phyloP scores from a whole-genome alignment of 495 filamentous ascomycete genomes.

The Pyronema omphalodes region DNA sequence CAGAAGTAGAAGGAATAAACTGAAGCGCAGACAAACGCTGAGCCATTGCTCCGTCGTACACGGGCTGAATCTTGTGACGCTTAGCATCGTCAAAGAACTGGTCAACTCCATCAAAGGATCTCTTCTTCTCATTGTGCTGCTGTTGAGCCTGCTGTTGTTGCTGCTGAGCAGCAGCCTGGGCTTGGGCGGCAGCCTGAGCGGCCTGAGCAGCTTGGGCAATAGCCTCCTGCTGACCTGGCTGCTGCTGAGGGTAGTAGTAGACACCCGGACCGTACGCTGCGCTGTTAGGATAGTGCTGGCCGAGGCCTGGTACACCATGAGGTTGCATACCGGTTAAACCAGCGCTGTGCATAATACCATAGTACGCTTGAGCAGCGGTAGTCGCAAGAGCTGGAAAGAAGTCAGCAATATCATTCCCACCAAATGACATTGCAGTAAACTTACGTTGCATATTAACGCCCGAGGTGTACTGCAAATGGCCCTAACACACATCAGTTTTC shows the following conservation, averaged over 20 bases:
- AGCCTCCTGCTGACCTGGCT: slow-evolving; percentile 19
- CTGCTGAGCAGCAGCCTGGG: slow-evolving; percentile 28
- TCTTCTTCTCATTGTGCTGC: slow-evolving; percentile 44
- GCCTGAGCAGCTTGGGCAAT: slow-evolving; percentile 23
- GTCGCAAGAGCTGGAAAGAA: slow-evolving; percentile 16
- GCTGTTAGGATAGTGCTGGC: slow-evolving; percentile 20
- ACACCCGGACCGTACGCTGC: slow-evolving; percentile 8
- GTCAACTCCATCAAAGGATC: slow-evolving; percentile 70
- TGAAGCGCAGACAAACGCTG: slow-evolving; percentile 22
- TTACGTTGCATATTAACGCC: slow-evolving; percentile 23
- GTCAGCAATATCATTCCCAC: slow-evolving; percentile 7
- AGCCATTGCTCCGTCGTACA: slow-evolving; percentile 29
- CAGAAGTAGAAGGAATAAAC: slow-evolving; percentile 20
- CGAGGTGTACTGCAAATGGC: slow-evolving; percentile 20
- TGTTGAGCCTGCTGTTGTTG: slow-evolving; percentile 5
- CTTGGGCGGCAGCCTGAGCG: slow-evolving; percentile 24
- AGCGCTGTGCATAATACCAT: slow-evolving; percentile 20
- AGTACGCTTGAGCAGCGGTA: slow-evolving; percentile 25
- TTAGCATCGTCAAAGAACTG: slow-evolving; percentile 88
- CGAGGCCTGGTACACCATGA: slow-evolving; percentile 21
- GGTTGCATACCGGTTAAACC: slow-evolving; percentile 2
- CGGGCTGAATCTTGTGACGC: slow-evolving; percentile 69
- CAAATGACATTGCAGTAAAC: slow-evolving; percentile 4
- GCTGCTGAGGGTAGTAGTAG: slow-evolving; percentile 16
- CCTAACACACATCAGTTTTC: slow-evolving; percentile 3